phyloP scores from a whole-genome alignment of 805 yeast species.

The Grigorovia humatica region DNA sequence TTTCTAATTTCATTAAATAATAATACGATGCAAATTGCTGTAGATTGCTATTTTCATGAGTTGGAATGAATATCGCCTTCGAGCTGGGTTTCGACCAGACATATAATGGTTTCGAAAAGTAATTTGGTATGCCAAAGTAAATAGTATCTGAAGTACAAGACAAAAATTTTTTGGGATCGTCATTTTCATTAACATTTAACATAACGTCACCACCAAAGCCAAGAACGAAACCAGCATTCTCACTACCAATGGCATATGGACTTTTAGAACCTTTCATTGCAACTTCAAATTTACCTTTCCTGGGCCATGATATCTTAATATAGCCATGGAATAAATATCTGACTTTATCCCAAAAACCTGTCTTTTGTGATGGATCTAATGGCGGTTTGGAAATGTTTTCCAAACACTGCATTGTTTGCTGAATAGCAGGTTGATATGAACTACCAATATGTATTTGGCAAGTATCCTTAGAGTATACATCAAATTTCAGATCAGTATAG shows the following conservation, averaged over 20 bases:
- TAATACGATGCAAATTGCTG: conserved; percentile 41
- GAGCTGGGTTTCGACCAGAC: conserved; percentile 49
- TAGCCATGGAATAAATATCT: conserved; percentile 70
- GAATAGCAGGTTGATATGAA: conserved; percentile 74
- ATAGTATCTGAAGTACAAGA: conserved; percentile 52
- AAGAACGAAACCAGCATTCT: conserved; percentile 66
- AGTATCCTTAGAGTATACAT: conserved; percentile 44
- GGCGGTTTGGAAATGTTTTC: conserved; percentile 88
- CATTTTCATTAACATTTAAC: conserved; percentile 53
- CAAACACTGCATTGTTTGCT: conserved; percentile 64
- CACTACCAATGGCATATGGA: conserved; percentile 63
- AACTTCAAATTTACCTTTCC: conserved; percentile 44
- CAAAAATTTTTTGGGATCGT: conserved; percentile 59
- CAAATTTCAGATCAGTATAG: conserved; percentile 49
- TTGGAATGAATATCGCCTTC: conserved; percentile 37
- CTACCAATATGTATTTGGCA: conserved; percentile 76
- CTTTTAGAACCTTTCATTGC: conserved; percentile 65
- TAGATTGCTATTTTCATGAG: conserved; percentile 30
- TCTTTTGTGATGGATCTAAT: conserved; percentile 68
- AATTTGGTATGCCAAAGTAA: conserved; percentile 68
- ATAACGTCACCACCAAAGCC: conserved; percentile 55
- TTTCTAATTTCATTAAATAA: conserved; percentile 31
- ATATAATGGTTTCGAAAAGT: conserved; percentile 41
- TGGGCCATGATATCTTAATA: conserved; percentile 40
- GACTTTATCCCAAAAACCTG: conserved; percentile 91